Evolutionary conservation across 2,329 filamentous ascomycete species (phyloP).

Genomic region (Hirsutella minnesotensis): DNA sequence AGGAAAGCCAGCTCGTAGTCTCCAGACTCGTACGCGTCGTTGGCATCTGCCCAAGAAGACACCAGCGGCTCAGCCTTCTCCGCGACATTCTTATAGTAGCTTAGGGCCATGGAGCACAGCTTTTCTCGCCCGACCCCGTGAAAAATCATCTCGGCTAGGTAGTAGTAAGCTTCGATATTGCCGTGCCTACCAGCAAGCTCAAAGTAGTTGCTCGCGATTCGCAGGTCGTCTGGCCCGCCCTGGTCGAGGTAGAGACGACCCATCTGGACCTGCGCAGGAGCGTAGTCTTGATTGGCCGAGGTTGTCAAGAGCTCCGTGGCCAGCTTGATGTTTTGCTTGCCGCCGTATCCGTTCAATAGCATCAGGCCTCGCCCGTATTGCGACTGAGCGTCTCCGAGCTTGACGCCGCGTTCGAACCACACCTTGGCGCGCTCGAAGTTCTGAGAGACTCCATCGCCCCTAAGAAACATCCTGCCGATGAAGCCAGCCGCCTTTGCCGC

Average conservation of each 20-base stretch:
- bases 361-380: slow-evolving; percentile 78
- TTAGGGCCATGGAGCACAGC: slow-evolving; percentile 63
- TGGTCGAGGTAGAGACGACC: slow-evolving; percentile 81
- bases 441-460: slow-evolving; percentile 74
- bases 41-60: slow-evolving; percentile 73
- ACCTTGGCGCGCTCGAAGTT: slow-evolving; percentile 63
- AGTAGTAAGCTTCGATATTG: slow-evolving; percentile 84
- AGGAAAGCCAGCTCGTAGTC: slow-evolving; percentile 72
- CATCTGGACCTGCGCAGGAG: slow-evolving; percentile 70
- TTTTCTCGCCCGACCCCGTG: slow-evolving; percentile 70
- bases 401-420: slow-evolving; percentile 75
- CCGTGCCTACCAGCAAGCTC: slow-evolving; percentile 73
- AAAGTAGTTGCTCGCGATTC: slow-evolving; percentile 72
- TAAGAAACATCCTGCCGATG: slow-evolving; percentile 78
- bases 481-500: slow-evolving; percentile 78
- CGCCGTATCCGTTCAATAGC: slow-evolving; percentile 67
- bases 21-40: slow-evolving; percentile 66
- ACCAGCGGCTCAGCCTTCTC: slow-evolving; percentile 62
- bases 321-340: slow-evolving; percentile 54
- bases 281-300: slow-evolving; percentile 71
- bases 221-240: slow-evolving; percentile 56
- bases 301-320: slow-evolving; percentile 68
- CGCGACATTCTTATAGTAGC: slow-evolving; percentile 72
- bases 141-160: slow-evolving; percentile 77
- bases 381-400: slow-evolving; percentile 67